Conservation (phyloP, 2,329 filamentous ascomycete species). For the Chrysosphaeria jannelii region DNA sequence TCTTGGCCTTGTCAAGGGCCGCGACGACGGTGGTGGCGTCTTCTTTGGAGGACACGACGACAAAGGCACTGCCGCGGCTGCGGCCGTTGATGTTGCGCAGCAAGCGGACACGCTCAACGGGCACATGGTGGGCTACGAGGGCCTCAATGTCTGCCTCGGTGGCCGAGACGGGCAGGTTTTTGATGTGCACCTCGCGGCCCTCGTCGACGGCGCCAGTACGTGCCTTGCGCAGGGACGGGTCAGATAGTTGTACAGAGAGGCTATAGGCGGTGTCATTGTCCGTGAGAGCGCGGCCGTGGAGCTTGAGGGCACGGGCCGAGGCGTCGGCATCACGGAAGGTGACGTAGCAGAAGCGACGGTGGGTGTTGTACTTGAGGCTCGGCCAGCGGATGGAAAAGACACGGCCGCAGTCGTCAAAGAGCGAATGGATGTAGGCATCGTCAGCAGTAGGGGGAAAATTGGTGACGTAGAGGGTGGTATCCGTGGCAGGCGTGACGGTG, state of each 20-base stretch:
- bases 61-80: constrained; percentile 50
- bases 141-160: constrained; percentile 38
- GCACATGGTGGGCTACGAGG: constrained; percentile 47
- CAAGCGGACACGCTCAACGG: constrained; percentile 40
- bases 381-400: constrained; percentile 71
- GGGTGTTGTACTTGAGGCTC: constrained; percentile 64
- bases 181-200: constrained; percentile 59
- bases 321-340: constrained; percentile 47
- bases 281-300: constrained; percentile 41
- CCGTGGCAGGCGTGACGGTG: constrained; percentile 40
- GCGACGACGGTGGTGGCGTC: constrained; percentile 34
- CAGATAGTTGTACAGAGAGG: constrained; percentile 54
- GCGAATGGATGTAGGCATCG: constrained; percentile 31
- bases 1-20: constrained; percentile 38
- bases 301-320: constrained; percentile 37
- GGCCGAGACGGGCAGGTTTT: constrained; percentile 29
- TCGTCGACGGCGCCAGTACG: constrained; percentile 62
- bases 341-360: constrained; percentile 83
- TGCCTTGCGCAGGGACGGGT: constrained; percentile 48
- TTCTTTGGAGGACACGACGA: constrained; percentile 43
- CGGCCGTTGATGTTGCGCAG: constrained; percentile 35
- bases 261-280: constrained; percentile 37
- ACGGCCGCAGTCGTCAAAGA: constrained; percentile 50
- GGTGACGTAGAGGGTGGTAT: constrained; percentile 61
- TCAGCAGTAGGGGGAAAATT: constrained; percentile 65